Evolutionary conservation across 768 basidiomycete genomes (phyloP), one percentile per base, ranked within the genome.

Genomic region (Mycena epipterygia): DNA sequence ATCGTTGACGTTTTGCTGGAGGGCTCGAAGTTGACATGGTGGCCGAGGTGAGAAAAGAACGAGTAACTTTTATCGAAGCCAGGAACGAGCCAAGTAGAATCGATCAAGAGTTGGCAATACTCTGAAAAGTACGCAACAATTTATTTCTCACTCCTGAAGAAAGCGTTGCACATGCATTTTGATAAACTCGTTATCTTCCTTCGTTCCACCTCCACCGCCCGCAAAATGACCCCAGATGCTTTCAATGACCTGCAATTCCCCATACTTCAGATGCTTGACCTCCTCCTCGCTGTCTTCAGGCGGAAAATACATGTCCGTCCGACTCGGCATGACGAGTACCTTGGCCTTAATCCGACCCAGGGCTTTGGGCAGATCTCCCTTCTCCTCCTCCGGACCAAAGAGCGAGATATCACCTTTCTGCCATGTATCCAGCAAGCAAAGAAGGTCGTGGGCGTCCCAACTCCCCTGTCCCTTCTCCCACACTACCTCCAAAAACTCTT

Each of bases 171-270:
- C 53, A n/a, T 73, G 63, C 37, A 42, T 27, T 41, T 66, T 48
- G 9, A 73, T 73, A 27, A 68, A 73, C 35, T 73, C 67, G 30
- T 64, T 65, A 3, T 69, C 67, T 0, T 65, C 71, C 35, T 68
- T 72, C 29, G 71, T 68, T 32, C 62, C 71, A 39, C 64, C 64
- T 27, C 67, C 67, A 4, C 72, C 67, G 8, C 67, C 72, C 9
- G 72, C 72, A 17, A 69, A 6, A 63, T 73, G 72, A 5, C 72
- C 72, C 72, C 67, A 73, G 5, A 73, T 73, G 42, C 71, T 73
- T 9, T 73, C 67, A 25, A 73, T 73, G 16, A 72, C 71, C 42
- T 60, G 64, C 16, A 72, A 37, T 19, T 68, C 49, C 11, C 72
- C 72, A 5, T 69, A 11, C 52, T 73, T 65, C 52, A 72, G 35